Evolutionary conservation across 2,329 filamentous ascomycete genomes (phyloP).

Genomic region (Stagonosporopsis cucurbitacearum): DNA sequence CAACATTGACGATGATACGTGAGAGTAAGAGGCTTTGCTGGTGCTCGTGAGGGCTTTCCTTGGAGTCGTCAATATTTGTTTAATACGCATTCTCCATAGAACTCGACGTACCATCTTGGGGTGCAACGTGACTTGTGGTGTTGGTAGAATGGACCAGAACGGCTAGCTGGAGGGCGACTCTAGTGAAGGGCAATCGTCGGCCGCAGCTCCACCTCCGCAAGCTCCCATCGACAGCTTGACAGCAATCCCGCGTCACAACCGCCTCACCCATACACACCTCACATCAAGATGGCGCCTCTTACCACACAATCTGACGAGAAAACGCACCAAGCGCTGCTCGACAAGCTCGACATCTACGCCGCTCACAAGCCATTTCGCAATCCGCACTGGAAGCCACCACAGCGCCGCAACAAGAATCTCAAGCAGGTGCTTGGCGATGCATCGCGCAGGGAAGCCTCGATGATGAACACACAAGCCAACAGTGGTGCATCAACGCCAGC

Average conservation of each 20-base stretch:
- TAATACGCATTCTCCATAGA: neutral
- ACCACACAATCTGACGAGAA: constrained; percentile 78
- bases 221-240: constrained; percentile 17
- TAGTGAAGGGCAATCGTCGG: constrained; percentile 22
- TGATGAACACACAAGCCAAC: constrained; percentile 81
- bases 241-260: constrained; percentile 5
- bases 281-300: constrained; percentile 60
- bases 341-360: constrained; percentile 88
- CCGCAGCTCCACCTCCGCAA: constrained; percentile 32
- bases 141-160: constrained; percentile 37
- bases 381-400: constrained; percentile 85
- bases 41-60: constrained; percentile 97
- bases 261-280: neutral
- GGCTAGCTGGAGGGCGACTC: constrained; percentile 30
- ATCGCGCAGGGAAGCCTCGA: constrained; percentile 85
- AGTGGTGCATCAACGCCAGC: constrained; percentile 76
- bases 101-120: constrained; percentile 36
- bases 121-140: constrained; percentile 28
- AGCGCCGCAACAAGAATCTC: constrained; percentile 98
- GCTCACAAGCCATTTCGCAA: constrained; percentile 91
- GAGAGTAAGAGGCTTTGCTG: constrained; percentile 93
- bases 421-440: constrained; percentile 94
- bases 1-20: constrained; percentile 96
- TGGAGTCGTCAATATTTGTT: constrained; percentile 6
- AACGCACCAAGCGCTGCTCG: constrained; percentile 81